Evolutionary conservation across 2,329 filamentous ascomycete species (phyloP).

Genomic region (Zopfia rhizophila): DNA sequence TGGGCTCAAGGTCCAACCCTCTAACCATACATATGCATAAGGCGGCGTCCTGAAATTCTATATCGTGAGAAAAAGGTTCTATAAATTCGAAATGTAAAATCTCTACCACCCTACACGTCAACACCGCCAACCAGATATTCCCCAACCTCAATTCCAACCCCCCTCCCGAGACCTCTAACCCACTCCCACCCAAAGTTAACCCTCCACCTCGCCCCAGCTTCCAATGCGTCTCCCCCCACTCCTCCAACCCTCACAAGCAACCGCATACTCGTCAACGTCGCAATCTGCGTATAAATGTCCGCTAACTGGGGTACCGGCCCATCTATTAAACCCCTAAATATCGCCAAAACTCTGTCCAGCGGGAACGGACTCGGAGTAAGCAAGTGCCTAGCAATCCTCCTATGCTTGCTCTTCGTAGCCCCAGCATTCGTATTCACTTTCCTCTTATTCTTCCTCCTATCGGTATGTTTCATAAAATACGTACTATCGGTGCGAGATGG

Average conservation of each 20-base stretch:
- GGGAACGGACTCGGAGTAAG: conserved; percentile 81
- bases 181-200: conserved; percentile 84
- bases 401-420: conserved; percentile 60
- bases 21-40: too few species aligned
- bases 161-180: conserved; percentile 74
- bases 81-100: too few species aligned
- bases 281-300: conserved; percentile 66
- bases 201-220: conserved; percentile 77
- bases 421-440: conserved; percentile 39
- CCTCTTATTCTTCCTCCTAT: conserved; percentile 59
- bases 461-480: conserved; percentile 78
- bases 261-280: conserved; percentile 76
- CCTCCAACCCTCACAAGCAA: conserved; percentile 73
- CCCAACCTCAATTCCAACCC: conserved; percentile 80
- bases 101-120: conserved; percentile 36
- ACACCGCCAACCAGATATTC: conserved; percentile 64
- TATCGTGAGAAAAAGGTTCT: too few species aligned
- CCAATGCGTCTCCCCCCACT: conserved; percentile 70
- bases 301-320: conserved; percentile 56
- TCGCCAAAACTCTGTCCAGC: conserved; percentile 80
- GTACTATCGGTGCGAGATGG: conserved; percentile 75
- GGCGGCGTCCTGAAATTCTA: too few species aligned
- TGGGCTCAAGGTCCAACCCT: too few species aligned
- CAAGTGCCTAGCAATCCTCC: conserved; percentile 80
- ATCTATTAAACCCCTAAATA: conserved; percentile 73